Evolutionary conservation across 108 stramenopile species (phyloP).

Genomic region (Licmophora abbreviata): DNA sequence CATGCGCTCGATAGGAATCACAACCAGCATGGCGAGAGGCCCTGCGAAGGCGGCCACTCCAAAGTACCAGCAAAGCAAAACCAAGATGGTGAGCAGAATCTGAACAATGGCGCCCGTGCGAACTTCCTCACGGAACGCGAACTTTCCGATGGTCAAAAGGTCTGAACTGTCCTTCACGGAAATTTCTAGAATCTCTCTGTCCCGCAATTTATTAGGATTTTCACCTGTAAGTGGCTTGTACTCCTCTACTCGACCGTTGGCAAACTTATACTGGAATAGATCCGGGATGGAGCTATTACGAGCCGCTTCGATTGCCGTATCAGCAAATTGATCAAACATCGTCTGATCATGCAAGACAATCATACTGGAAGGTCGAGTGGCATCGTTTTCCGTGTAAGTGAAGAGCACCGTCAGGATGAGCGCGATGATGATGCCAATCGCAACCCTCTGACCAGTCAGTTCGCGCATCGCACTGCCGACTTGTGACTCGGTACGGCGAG

Average conservation of each 20-base stretch:
- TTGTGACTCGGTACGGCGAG: conserved; percentile 25
- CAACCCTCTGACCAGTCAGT: conserved; percentile 68
- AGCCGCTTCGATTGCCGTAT: conserved; percentile 45
- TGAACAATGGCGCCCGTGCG: conserved; percentile 26
- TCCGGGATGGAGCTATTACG: conserved; percentile 37
- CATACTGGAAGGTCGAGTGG: conserved; percentile 28
- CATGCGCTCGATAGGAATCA: conserved; percentile 79
- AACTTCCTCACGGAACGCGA: conserved; percentile 19
- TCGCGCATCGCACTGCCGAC: conserved; percentile 73
- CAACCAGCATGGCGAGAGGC: conserved; percentile 59
- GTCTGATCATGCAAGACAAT: conserved; percentile 47
- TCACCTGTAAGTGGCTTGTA: too few species aligned
- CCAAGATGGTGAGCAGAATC: conserved; percentile 42
- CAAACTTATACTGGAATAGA: conserved; percentile 27
- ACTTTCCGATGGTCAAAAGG: conserved; percentile 30
- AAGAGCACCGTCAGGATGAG: conserved; percentile 44
- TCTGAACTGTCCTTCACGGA: conserved; percentile 12
- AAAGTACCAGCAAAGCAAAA: conserved; percentile 62
- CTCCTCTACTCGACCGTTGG: background rate
- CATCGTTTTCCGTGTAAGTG: conserved; percentile 27
- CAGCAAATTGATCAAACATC: conserved; percentile 14
- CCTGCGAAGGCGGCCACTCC: conserved; percentile 71
- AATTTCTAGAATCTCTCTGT: conserved; percentile 48
- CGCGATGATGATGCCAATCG: conserved; percentile 47
- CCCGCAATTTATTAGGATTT: conserved; percentile 24